Evolutionary conservation across 768 basidiomycete genomes (phyloP).

Genomic region (Kwoniella dendrophila): DNA sequence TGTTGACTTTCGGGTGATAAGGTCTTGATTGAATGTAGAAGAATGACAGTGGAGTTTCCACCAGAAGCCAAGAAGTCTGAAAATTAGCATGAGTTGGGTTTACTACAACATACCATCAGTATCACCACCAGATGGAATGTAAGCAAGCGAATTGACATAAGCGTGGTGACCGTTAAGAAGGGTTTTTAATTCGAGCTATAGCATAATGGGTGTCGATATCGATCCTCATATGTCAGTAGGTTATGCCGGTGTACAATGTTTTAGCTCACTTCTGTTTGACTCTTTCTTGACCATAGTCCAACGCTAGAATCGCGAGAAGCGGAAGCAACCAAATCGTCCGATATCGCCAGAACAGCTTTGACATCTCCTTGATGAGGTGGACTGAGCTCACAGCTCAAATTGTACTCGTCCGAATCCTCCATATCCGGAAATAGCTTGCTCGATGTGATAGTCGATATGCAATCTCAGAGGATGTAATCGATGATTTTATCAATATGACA

Average conservation of each 20-base stretch:
- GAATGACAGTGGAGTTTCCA: conserved; percentile 44
- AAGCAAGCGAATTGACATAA: conserved; percentile 50
- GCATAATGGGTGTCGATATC: neutral
- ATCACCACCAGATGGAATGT: conserved; percentile 24
- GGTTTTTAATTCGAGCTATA: conserved; percentile 27
- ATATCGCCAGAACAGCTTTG: conserved; percentile 41
- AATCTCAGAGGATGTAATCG: neutral
- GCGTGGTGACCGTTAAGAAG: conserved; percentile 43
- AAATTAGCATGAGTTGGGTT: neutral
- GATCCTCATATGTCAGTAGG: neutral
- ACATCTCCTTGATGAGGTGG: conserved; percentile 39
- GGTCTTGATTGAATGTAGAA: conserved; percentile 37
- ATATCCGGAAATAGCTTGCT: too few species aligned
- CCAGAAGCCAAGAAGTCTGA: conserved; percentile 34
- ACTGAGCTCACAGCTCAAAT: conserved; percentile 21
- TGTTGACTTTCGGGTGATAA: conserved; percentile 30
- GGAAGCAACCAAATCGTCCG: conserved; percentile 24
- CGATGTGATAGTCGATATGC: neutral
- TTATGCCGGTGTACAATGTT: neutral
- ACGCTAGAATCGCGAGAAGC: conserved; percentile 44
- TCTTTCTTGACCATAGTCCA: conserved; percentile 33
- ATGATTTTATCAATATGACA: too few species aligned
- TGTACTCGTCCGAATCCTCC: conserved; percentile 12
- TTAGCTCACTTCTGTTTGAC: neutral
- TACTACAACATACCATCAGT: conserved; percentile 13